Conservation (phyloP, 2,329 filamentous ascomycete genomes). For the Geosmithia flava region DNA sequence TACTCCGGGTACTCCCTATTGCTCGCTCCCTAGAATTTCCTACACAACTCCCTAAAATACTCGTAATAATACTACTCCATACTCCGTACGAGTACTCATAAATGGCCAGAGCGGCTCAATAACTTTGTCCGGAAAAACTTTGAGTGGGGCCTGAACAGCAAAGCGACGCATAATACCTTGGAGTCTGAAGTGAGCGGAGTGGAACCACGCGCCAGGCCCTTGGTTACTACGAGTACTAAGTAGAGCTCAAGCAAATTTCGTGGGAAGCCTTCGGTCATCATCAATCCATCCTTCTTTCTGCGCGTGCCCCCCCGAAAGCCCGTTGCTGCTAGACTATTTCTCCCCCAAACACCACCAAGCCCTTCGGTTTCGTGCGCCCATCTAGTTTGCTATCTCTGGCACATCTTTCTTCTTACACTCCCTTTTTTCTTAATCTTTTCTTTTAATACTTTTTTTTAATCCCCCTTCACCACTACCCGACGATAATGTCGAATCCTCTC, state of each 20-base stretch:
- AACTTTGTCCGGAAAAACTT: neutral
- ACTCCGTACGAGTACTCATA: too few relatives aligned
- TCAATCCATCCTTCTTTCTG: neutral
- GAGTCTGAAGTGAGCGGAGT: neutral
- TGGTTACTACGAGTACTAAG: too few relatives aligned
- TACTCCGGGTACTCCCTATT: too few relatives aligned
- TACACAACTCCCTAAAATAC: too few relatives aligned
- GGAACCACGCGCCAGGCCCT: neutral
- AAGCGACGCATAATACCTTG: neutral
- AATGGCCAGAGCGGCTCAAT: neutral
- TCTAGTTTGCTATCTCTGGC: neutral
- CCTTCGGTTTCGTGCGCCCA: neutral
- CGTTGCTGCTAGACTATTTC: neutral
- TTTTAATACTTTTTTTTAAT: constrained; percentile 10
- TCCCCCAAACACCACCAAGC: neutral
- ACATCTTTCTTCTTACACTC: constrained; percentile 9
- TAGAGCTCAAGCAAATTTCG: neutral
- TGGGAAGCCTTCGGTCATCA: neutral
- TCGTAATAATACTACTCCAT: too few relatives aligned
- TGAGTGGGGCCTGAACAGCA: neutral
- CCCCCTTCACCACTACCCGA: constrained; percentile 5
- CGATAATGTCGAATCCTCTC: constrained; percentile 30
- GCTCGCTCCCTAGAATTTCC: neutral
- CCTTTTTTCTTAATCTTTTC: constrained; percentile 6
- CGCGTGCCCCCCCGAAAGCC: neutral